Evolutionary conservation across 2,329 filamentous ascomycete species (phyloP).

Genomic region (Exophiala sp.): DNA sequence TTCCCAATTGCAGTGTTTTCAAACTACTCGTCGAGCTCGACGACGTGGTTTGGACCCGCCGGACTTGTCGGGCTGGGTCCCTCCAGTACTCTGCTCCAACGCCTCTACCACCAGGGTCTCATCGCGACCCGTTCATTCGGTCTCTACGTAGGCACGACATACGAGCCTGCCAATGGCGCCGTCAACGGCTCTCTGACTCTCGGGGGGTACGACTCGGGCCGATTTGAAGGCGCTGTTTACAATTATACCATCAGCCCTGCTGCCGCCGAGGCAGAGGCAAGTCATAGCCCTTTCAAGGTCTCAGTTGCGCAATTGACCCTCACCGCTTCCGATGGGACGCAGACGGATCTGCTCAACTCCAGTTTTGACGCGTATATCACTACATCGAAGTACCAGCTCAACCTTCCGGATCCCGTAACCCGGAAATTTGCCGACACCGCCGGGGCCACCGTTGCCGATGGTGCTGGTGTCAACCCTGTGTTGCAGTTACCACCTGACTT

Average conservation of each 20-base stretch:
- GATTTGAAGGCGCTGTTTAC: slow-evolving; percentile 36
- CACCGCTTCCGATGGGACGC: slow-evolving; percentile 25
- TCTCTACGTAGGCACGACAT: slow-evolving; percentile 40
- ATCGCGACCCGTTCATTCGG: slow-evolving; percentile 40
- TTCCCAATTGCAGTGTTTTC: slow-evolving; percentile 25
- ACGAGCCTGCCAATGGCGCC: slow-evolving; percentile 37
- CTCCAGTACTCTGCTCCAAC: slow-evolving; percentile 37
- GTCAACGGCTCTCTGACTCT: slow-evolving; percentile 42
- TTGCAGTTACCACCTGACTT: slow-evolving; percentile 36
- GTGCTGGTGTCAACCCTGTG: slow-evolving; percentile 25
- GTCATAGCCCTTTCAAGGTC: slow-evolving; percentile 35
- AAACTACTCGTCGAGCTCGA: slow-evolving; percentile 19
- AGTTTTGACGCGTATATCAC: slow-evolving; percentile 40
- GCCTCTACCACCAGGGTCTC: slow-evolving; percentile 33
- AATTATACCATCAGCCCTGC: slow-evolving; percentile 28
- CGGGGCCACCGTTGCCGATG: slow-evolving; percentile 25
- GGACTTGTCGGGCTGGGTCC: slow-evolving; percentile 37
- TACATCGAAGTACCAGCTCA: slow-evolving; percentile 40
- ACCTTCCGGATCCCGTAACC: slow-evolving; percentile 38
- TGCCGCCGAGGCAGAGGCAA: slow-evolving; percentile 31
- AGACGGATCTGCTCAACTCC: slow-evolving; percentile 27
- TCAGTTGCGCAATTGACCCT: slow-evolving; percentile 39
- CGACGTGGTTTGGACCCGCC: slow-evolving; percentile 26
- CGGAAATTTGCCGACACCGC: slow-evolving; percentile 38
- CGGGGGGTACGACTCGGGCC: slow-evolving; percentile 43